Evolutionary conservation across 441 rosid species (phyloP), one percentile per base, ranked within the genome.

Genomic region (Pelargonium myrrhifolium): DNA sequence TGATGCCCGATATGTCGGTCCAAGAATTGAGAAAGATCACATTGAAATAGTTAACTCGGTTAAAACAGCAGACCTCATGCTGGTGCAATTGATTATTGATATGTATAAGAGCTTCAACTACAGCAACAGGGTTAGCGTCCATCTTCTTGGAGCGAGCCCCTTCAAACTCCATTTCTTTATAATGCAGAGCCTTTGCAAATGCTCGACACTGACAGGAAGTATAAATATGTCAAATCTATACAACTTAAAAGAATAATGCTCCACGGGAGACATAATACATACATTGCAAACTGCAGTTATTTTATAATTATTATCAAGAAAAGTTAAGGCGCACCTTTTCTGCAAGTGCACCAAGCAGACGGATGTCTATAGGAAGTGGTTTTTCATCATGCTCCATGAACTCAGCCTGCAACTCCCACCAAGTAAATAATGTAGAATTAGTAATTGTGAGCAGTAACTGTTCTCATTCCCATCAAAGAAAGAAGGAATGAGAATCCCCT

Each of bases 161-260:
- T 85, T 90, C 98, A 76, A 96, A 96, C 85, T 87, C 97, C 97
- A 96, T 91, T 85, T 96, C 99, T 86, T 96, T 96, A 84, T 96
- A 96, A 79, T 96, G 99, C 79, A 93, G 79, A 61, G 98, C 98
- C 87, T 96, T 96, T 28, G 99, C 98, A 79, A 90, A 96, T 77
- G 97, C 99, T 76, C 94, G 99, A 68, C 98, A 93, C 98, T 93
- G 81, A 55, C 62, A 59, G 24, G 35, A 59, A 37, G 62, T 10
- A 59, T 59, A 59, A 59, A 21, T 21, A 24, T 59, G 28, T 59
- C 35, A 24, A 59, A 59, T 59, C n/a, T 59, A 22, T 59, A 59
- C 7, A 59, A 22, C 62, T 12, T 26, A 59, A 24, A 24, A 22
- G 18, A 59, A 24, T 18, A 22, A 12, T 12, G 17, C 37, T 11